phyloP scores from a whole-genome alignment of 139 green algal genomes.

The Marvania coccoides region DNA sequence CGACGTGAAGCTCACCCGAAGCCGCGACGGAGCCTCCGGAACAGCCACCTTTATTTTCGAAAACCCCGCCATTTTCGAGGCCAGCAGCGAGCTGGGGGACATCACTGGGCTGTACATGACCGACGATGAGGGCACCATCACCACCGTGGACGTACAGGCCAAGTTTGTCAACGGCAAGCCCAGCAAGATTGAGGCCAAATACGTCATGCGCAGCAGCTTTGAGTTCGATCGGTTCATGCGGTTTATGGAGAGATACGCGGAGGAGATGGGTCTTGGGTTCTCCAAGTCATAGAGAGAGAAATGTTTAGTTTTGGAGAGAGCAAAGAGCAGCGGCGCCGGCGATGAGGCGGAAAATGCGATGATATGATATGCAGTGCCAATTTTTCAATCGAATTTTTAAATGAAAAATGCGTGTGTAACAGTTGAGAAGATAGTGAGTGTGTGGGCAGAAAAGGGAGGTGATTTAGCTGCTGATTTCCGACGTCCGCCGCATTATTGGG shows the following conservation, averaged over 20 bases:
- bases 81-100: constrained; percentile 68
- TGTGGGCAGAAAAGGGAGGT: too few species aligned
- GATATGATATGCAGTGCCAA: too few species aligned
- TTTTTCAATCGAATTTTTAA: too few species aligned
- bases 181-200: constrained; percentile 46
- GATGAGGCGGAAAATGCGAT: too few species aligned
- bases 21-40: constrained; percentile 72
- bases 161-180: constrained; percentile 98
- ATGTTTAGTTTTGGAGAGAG: too few species aligned
- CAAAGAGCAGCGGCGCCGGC: too few species aligned
- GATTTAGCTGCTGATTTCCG: too few species aligned
- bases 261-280: constrained; percentile 76
- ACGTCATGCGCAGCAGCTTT: constrained; percentile 57
- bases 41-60: constrained; percentile 88
- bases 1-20: constrained; percentile 83
- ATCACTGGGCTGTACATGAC: constrained; percentile 96
- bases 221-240: constrained; percentile 96
- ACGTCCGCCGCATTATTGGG: too few species aligned
- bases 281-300: too few species aligned
- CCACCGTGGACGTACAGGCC: constrained; percentile 89
- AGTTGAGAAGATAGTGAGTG: too few species aligned
- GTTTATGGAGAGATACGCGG: constrained; percentile 97
- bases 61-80: constrained; percentile 88
- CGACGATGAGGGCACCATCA: constrained; percentile 85
- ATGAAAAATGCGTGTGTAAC: too few species aligned